Evolutionary conservation across 768 basidiomycete species (phyloP).

Genomic region (Sarcodon sp.): DNA sequence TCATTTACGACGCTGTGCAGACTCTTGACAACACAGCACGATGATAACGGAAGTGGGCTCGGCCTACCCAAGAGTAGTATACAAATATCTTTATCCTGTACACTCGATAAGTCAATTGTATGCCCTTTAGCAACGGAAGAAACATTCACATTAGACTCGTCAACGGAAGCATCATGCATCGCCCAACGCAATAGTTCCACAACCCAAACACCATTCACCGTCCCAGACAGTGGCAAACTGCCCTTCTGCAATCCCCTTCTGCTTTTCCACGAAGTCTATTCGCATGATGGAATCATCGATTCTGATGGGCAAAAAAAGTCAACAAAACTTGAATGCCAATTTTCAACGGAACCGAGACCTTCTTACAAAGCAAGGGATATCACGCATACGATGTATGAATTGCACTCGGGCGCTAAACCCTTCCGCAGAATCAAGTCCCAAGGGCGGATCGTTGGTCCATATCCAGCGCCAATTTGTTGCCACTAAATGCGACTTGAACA

Average conservation of each 20-base stretch:
- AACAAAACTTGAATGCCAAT: not conserved
- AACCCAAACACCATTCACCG: conserved; percentile 72
- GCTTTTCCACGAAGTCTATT: conserved; percentile 43
- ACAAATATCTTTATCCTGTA: no score
- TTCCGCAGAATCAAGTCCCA: conserved; percentile 20
- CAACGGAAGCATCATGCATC: no score
- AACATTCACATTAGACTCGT: no score
- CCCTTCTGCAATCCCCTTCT: conserved; percentile 63
- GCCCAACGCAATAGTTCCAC: conserved; percentile 44
- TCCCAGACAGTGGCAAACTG: conserved; percentile 72
- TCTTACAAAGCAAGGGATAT: conserved; percentile 37
- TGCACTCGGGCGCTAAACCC: conserved; percentile 43
- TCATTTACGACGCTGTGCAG: no score
- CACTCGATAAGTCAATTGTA: no score
- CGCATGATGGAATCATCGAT: conserved; percentile 15
- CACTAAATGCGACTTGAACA: conserved; percentile 24
- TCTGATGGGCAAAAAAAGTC: conserved; percentile 10
- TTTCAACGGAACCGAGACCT: conserved; percentile 20
- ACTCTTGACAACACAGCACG: no score
- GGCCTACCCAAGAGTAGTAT: no score
- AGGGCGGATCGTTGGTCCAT: conserved; percentile 48
- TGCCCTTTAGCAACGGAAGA: no score
- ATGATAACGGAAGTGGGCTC: no score
- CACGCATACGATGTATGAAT: conserved; percentile 58
- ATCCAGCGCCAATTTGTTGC: conserved; percentile 64